phyloP scores from a whole-genome alignment of 345 rosid genomes.

The Ceriops zippeliana region DNA sequence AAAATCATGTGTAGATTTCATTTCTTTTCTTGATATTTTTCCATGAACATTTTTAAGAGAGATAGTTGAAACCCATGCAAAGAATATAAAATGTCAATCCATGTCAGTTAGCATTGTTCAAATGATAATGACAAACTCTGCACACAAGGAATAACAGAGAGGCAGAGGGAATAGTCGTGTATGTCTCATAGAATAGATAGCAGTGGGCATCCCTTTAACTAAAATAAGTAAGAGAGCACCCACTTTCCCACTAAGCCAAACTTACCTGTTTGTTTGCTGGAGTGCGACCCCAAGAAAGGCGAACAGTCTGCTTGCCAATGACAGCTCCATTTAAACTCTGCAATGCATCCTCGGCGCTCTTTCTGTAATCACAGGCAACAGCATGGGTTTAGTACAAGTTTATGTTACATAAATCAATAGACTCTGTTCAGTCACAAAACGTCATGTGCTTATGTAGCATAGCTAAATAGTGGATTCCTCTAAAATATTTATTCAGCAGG shows the following conservation, averaged over 20 bases:
- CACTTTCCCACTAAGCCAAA: neutral
- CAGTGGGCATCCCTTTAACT: neutral
- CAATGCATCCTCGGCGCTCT: constrained; percentile 82
- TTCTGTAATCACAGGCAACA: constrained; percentile 43
- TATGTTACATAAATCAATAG: neutral
- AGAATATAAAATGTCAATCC: too few species aligned
- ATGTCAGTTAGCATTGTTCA: too few species aligned
- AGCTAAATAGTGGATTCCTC: neutral
- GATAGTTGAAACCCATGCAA: too few species aligned
- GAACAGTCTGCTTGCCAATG: constrained; percentile 87
- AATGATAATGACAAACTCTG: too few species aligned
- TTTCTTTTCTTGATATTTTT: too few species aligned
- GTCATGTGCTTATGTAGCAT: neutral
- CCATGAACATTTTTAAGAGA: too few species aligned
- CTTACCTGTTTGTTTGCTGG: constrained; percentile 80
- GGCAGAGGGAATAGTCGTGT: neutral
- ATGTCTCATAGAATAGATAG: neutral
- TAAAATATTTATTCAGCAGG: neutral
- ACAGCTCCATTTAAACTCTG: constrained; percentile 65
- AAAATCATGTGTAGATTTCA: too few species aligned
- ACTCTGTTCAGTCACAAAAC: neutral
- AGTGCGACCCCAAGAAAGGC: constrained; percentile 95
- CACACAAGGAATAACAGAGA: too few species aligned
- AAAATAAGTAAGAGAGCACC: neutral
- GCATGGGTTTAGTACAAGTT: neutral